Base-by-base conservation (phyloP, 108 stramenopile genomes). In the Nitzschia sp. region DNA sequence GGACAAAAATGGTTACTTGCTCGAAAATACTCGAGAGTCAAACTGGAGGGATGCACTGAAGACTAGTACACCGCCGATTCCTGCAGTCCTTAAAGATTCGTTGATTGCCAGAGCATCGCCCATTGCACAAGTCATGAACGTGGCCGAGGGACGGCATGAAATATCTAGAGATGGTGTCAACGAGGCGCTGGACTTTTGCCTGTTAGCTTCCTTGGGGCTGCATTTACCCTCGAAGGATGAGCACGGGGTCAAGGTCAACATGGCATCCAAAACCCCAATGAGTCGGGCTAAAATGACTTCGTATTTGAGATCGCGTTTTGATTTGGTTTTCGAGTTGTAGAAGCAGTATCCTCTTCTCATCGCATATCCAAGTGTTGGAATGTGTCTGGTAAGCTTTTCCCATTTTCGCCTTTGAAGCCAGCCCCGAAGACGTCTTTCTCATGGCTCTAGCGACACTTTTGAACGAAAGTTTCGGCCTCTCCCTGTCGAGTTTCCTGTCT, bases 111-210 rank as follows among this genome's bases (percentile, higher is more conserved):
- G 72, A 34, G 6, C 60, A 42, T 78, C 71, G 18, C 47, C 70
- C 2, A 54, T 78, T 33, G 51, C 65, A 2, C 71, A 78, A 72
- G 71, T 68, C 38, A 55, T 78, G 77, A 78, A 78, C 65, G 71
- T 63, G n/a, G 77, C 77, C 23, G 72, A 60, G 24, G 71, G 77
- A 2, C 46, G 60, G 60, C 77, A 78, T 61, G 77, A 78, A 67
- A 72, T 78, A 71, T 33, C 77, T 32, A 32, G 77, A 45, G 77
- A 78, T 61, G 77, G 77, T 17, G 71, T 78, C 30, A 34, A 51
- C 25, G 64, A 77, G 23, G 69, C 45, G 5, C 49, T 77, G 60
- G 56, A 59, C 26, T 71, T 77, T 64, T 62, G 75, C 34, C 25
- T 65, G 24, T n/a, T n/a, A n/a, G n/a, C n/a, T n/a, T n/a, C n/a